Evolutionary conservation across 495 filamentous ascomycete genomes (phyloP), one percentile per base, ranked within the genome.

Genomic region (Opeltia flavorubescens): DNA sequence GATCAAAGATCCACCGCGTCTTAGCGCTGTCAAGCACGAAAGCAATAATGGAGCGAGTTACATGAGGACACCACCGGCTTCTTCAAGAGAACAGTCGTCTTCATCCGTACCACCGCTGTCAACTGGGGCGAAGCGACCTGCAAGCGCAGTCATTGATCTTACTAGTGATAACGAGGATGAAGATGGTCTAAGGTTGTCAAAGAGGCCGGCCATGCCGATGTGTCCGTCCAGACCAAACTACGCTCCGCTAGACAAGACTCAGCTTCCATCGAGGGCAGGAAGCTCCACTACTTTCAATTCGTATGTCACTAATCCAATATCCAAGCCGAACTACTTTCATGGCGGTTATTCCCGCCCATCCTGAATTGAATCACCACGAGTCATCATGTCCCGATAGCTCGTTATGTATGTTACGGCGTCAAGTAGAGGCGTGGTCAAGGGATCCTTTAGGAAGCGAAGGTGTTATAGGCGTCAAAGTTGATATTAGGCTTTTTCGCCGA

Each of bases 161-260:
- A 91, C 83, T 1, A 86, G 77, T 52, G 79, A 81, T 39, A 81
- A 85, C 46, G 81, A 85, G 49, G 81, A 84, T 34, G 84, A 89
- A 25, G 74, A 80, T 34, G 75, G 74, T 8, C 59, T 64, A 12
- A 74, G 71, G 18, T 63, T 77, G 12, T 49, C 70, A 2, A 89
- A 89, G 61, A 66, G 76, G 23, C 62, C 62, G 26, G 24, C 36
- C 3, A 47, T 26, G 17, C 38, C 38, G 4, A 12, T 12, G 18
- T 41, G 36, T 35, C 30, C 29, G 20, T n/a, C 21, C 26, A 31
- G 13, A 3, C 26, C 29, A 12, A 20, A 12, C 20, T 46, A 46
- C 44, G 8, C 44, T 0, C 21, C 43, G 11, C 20, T 30, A 25
- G 21, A 11, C 11, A 20, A 36, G 18, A 18, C 12, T 24, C 44